Percentiles rank a stretch among this genome's conserved stretches.
Conservation (phyloP, 164 flowering plant genomes). For the Paratinospora sagittata region DNA sequence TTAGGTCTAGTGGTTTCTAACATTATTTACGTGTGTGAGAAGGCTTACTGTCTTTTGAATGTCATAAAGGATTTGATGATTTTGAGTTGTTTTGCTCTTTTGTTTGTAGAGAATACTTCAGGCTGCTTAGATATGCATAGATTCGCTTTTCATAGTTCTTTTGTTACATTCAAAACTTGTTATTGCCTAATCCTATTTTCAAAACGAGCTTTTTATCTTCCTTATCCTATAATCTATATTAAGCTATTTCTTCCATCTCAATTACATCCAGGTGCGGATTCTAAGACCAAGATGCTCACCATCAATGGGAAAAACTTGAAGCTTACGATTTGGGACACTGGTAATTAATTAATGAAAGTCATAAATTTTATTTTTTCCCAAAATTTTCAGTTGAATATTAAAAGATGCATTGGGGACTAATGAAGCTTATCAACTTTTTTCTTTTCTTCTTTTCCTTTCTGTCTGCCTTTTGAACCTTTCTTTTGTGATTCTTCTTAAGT, state of each 20-base stretch:
- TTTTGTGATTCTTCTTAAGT: too few relatives aligned
- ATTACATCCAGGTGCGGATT: conserved; percentile 53
- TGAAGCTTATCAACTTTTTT: too few relatives aligned
- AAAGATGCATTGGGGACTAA: too few relatives aligned
- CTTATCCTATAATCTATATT: neutral
- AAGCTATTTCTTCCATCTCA: neutral
- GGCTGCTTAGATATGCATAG: too few relatives aligned
- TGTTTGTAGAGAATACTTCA: too few relatives aligned
- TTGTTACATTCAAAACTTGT: neutral
- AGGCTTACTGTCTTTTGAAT: too few relatives aligned
- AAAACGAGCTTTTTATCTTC: neutral
- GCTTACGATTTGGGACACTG: conserved; percentile 90
- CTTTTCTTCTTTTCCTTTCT: neutral
- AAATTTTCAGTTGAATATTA: neutral
- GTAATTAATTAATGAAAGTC: conserved; percentile 29
- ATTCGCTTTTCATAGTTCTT: too few relatives aligned
- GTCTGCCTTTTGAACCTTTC: neutral
- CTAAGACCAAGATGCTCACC: conserved; percentile 54
- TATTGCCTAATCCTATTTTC: neutral
- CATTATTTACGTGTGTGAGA: too few relatives aligned
- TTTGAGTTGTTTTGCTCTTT: too few relatives aligned
- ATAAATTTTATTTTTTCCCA: conserved; percentile 6
- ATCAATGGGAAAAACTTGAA: conserved; percentile 61
- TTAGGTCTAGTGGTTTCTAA: too few relatives aligned
- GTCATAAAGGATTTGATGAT: too few relatives aligned